phyloP scores from a whole-genome alignment of 345 rosid species.

The Bruguiera gymnorhiza region DNA sequence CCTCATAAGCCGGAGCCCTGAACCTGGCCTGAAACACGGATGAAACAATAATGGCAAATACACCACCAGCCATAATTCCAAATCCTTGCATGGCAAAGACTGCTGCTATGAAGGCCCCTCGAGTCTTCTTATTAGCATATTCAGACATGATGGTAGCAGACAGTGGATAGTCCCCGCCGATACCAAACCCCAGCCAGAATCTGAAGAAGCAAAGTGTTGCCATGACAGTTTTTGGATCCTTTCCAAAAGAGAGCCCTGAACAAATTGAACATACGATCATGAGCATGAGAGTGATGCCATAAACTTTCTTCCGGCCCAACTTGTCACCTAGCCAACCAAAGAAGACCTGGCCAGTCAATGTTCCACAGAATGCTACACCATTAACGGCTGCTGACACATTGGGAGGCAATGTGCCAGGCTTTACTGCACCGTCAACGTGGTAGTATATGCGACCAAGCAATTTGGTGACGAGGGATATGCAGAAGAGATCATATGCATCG shows the following conservation, averaged over 20 bases:
- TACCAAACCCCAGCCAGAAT: conserved; percentile 84
- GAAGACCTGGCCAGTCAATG: conserved; percentile 56
- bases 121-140: conserved; percentile 60
- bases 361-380: conserved; percentile 54
- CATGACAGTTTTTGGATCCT: conserved; percentile 41
- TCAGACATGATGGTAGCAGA: conserved; percentile 82
- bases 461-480: conserved; percentile 56
- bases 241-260: conserved; percentile 66
- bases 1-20: conserved; percentile 25
- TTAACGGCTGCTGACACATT: conserved; percentile 41
- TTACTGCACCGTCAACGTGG: conserved; percentile 18
- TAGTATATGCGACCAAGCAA: conserved; percentile 57
- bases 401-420: conserved; percentile 35
- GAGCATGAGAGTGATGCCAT: conserved; percentile 65
- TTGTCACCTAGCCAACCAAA: conserved; percentile 81
- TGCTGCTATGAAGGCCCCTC: conserved; percentile 72
- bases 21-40: conserved; percentile 34
- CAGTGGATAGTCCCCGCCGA: conserved; percentile 83
- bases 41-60: conserved; percentile 52
- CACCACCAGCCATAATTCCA: conserved; percentile 63
- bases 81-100: conserved; percentile 81
- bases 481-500: conserved; percentile 64
- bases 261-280: conserved; percentile 72
- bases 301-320: conserved; percentile 73
- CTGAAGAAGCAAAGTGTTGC: conserved; percentile 71